Base-by-base conservation (phyloP, 1,284 basidiomycete genomes). In the Exobasidium rhododendri region DNA sequence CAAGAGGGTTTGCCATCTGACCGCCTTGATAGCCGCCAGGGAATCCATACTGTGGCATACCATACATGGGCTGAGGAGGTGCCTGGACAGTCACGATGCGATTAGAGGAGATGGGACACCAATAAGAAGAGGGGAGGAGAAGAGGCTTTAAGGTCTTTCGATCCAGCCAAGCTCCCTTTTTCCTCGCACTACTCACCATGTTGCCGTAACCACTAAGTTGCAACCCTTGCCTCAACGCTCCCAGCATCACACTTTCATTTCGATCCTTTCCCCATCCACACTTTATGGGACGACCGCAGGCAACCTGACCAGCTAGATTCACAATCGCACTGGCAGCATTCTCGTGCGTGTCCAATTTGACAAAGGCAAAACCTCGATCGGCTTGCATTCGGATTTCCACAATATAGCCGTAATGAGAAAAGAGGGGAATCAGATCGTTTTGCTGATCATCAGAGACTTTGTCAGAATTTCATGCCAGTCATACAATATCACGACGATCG, bases 371-470 rank as follows among this genome's bases (percentile, higher is more conserved):
- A 31, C 94, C 94, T 64, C 93, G 89, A 82, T 97, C 94, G 61
- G 93, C 87, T 82, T 97, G 94, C 91, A 97, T 94, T 68, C 94
- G 89, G 79, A 97, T 93, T 83, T 98, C 94, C 69, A 92, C 92
- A 56, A 97, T 88, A 81, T 96, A 96, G 56, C 96, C 94, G 80
- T 94, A 97, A 61, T 90, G 91, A 82, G 93, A 89, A 87, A 98
- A 97, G 62, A 97, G 84, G 4, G 93, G 92, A 71, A 97, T 91
- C 66, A 98, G 87, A 81, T 98, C 96, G 50, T 90, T 89, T 81
- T 94, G 92, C 35, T 40, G 17, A 17, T n/a, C n/a, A n/a, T n/a
- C n/a, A n/a, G n/a, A n/a, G n/a, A n/a, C n/a, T n/a, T n/a, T n/a
- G n/a, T n/a, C n/a, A n/a, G n/a, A n/a, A n/a, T n/a, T n/a, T n/a